Evolutionary conservation across 2,329 filamentous ascomycete species (phyloP), one percentile per base, ranked within the genome.

Genomic region (Fusarium sp.): DNA sequence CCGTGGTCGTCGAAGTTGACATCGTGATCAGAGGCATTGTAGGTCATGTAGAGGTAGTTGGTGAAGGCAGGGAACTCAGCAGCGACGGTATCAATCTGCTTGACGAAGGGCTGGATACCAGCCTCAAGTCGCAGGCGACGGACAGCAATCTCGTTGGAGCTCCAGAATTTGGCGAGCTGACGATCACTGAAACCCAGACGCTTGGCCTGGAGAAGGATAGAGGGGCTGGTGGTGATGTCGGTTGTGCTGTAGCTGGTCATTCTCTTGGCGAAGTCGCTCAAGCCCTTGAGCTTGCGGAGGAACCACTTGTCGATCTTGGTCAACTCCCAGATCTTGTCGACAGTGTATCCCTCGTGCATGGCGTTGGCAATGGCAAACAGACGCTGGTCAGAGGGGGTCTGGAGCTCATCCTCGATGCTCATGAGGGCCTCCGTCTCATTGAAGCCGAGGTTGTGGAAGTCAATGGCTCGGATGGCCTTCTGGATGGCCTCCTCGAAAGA

Each of bases 271-370:
- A 98, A 98, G 85, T 97, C 90, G 83, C 92, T 97, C 15, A 99
- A 86, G 33, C 93, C 92, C 89, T 97, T 97, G 65, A 99, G 91
- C 82, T 94, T 95, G 83, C 90, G 91, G 75, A 99, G 85, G 87
- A 98, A 99, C 96, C 96, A 99, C 84, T 97, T 97, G 86, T 98
- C 96, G 78, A 99, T 99, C 85, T 96, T 95, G 79, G 96, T 99
- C 86, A 98, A 88, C 82, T 98, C 94, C 95, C 95, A 98, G 81
- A 99, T 97, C 85, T 97, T 96, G 80, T 98, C 94, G 40, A 98
- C 95, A 8, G 91, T 92, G 85, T 98, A 99, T 37, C 96, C 96
- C 64, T 92, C 87, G 81, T 95, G 91, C 96, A 99, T 98, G 46
- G 96, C 96, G 79, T 99, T 98, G 75, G 96, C 96, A 78, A 99